Evolutionary conservation across 1,284 basidiomycete genomes (phyloP), one percentile per base, ranked within the genome.

Genomic region (Trichosporon sp.): DNA sequence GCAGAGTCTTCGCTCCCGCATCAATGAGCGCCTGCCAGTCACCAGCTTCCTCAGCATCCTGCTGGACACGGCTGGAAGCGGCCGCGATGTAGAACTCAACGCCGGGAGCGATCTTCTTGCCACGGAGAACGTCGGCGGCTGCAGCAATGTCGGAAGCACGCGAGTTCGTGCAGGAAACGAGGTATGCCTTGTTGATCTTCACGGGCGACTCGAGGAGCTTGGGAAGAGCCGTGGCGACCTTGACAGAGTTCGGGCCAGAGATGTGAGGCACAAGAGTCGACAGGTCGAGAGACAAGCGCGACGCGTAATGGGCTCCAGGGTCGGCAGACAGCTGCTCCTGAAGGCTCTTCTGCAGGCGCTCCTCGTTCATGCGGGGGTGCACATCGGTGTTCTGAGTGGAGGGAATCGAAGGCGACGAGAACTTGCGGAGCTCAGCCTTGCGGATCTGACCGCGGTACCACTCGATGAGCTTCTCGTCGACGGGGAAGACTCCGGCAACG

Each of bases 81-180:
- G 96, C 95, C 4, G 95, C 95, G 68, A 99, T 89, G 82, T 98
- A 99, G 76, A 99, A 98, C 72, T 98, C 91, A 56, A 99, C 95
- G 9, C 91, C 91, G 0, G 87, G 85, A 0, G 94, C 91, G 58
- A 99, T 86, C 74, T 88, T 91, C 74, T 88, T 87, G 10, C 91
- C 92, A 59, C 87, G 85, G 71, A 99, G 85, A 23, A 98, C 95
- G 11, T 86, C 86, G 0, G 95, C 96, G 0, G 95, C 95, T 0
- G 92, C 90, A 14, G 91, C 87, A 66, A 99, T 89, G 74, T 99
- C 95, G 0, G 95, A 97, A 0, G 91, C 89, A 44, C 96, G 91
- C 4, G 95, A 95, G 81, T 99, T 99, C 69, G 96, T 98, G 80
- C 95, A 99, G 68, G 92, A 95, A 56, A 99, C 92, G 60, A 99